These are phyloP conservation scores for Coniochaeta pulveracea DNA, from an alignment of 2,329 filamentous ascomycete species.

Conservation along the genomic window DNA sequence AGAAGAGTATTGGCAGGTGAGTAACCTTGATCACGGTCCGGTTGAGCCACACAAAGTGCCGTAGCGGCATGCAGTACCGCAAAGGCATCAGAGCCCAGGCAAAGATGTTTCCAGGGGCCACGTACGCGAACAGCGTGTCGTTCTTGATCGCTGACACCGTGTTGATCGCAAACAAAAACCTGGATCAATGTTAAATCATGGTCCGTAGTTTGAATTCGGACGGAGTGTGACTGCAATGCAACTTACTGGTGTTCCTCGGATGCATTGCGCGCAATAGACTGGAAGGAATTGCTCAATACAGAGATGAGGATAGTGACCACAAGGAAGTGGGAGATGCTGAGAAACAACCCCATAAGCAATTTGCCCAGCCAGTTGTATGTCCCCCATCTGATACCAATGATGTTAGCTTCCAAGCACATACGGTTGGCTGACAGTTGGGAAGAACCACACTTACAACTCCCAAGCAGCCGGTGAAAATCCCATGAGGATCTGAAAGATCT, in stretches of 20 bases:
- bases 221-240: too few relatives aligned
- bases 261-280: slow-evolving; percentile 86
- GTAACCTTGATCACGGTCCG: slow-evolving; percentile 85
- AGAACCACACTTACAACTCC: slow-evolving; percentile 52
- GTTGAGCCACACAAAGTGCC: slow-evolving; percentile 74
- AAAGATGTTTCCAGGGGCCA: slow-evolving; percentile 83
- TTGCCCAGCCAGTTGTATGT: slow-evolving; percentile 70
- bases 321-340: slow-evolving; percentile 92
- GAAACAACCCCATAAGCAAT: slow-evolving; percentile 64
- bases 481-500: slow-evolving; percentile 89
- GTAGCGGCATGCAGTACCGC: slow-evolving; percentile 69
- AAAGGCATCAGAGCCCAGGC: slow-evolving; percentile 82
- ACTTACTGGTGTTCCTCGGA: slow-evolving; percentile 73
- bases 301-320: slow-evolving; percentile 91
- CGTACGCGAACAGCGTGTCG: slow-evolving; percentile 89
- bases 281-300: slow-evolving; percentile 93
- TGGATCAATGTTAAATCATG: slow-evolving; percentile 11
- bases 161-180: slow-evolving; percentile 88
- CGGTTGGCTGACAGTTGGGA: neutral
- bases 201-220: neutral
- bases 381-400: slow-evolving; percentile 45
- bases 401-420: neutral
- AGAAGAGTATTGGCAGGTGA: slow-evolving; percentile 77
- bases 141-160: slow-evolving; percentile 98
- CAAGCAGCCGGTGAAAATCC: slow-evolving; percentile 92